These are phyloP conservation scores for Austroboletus niveus DNA, from an alignment of 1,284 basidiomycete genomes.

Conservation along the genomic window DNA sequence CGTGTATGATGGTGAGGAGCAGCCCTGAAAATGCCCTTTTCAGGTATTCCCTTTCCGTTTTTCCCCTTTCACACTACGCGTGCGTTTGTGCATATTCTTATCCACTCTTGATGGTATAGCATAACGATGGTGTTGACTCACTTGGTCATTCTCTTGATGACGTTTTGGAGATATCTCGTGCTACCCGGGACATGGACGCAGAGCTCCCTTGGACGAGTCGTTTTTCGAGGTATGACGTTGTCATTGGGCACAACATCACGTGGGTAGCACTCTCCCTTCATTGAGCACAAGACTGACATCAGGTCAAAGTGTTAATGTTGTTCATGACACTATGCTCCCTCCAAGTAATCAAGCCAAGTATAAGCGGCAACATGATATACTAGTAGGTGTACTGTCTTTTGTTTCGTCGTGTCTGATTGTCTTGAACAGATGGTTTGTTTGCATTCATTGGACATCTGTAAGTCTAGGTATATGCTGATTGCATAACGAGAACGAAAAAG, in stretches of 20 bases:
- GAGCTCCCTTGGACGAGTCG: neutral
- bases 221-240: neutral
- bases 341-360: neutral
- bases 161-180: neutral
- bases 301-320: neutral
- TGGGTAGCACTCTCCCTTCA: neutral
- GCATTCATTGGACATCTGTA: constrained; percentile 12
- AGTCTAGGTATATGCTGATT: neutral
- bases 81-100: neutral
- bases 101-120: neutral
- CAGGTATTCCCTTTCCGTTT: neutral
- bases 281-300: neutral
- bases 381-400: neutral
- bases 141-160: constrained; percentile 10
- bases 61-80: neutral
- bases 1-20: constrained; percentile 7
- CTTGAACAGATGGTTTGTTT: neutral
- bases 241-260: neutral
- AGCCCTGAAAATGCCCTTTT: neutral
- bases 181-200: neutral
- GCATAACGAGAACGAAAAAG: too few species aligned
- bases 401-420: neutral
- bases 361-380: neutral
- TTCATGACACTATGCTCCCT: neutral
- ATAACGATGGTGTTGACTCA: constrained; percentile 13